Evolutionary conservation across 192 early-diverging fungal genomes (phyloP).

Genomic region (Mortierella antarctica): DNA sequence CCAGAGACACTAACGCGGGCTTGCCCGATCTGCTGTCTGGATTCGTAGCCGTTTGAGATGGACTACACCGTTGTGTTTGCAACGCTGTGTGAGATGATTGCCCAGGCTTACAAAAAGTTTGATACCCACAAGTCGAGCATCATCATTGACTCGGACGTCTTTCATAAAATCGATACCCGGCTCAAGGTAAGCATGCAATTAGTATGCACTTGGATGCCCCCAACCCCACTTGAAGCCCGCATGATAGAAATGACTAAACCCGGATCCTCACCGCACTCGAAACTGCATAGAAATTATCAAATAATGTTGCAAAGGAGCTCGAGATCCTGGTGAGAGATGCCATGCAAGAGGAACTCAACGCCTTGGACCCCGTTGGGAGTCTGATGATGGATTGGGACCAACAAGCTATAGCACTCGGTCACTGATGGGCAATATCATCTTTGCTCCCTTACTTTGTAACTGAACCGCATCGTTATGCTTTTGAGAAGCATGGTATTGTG

Average conservation of each 20-base stretch:
- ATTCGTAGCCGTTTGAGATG: constrained; percentile 39
- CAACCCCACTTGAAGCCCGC: no score
- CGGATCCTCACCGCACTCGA: background rate
- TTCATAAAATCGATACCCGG: constrained; percentile 32
- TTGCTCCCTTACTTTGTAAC: background rate
- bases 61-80: constrained; percentile 29
- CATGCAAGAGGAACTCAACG: constrained; percentile 21
- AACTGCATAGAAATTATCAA: constrained; percentile 20
- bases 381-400: constrained; percentile 16
- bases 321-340: constrained; percentile 13
- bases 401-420: background rate
- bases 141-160: constrained; percentile 8
- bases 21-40: background rate
- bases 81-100: constrained; percentile 31
- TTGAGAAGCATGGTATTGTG: background rate
- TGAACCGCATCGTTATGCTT: background rate
- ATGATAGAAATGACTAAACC: background rate
- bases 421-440: background rate
- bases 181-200: constrained; percentile 22
- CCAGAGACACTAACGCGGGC: background rate
- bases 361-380: constrained; percentile 13
- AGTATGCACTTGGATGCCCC: background rate
- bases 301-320: constrained; percentile 9
- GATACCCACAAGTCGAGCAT: constrained; percentile 6
- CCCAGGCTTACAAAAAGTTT: constrained; percentile 33